Conservation (phyloP, 2,329 filamentous ascomycete species). For the Calonectria ilicicola region DNA sequence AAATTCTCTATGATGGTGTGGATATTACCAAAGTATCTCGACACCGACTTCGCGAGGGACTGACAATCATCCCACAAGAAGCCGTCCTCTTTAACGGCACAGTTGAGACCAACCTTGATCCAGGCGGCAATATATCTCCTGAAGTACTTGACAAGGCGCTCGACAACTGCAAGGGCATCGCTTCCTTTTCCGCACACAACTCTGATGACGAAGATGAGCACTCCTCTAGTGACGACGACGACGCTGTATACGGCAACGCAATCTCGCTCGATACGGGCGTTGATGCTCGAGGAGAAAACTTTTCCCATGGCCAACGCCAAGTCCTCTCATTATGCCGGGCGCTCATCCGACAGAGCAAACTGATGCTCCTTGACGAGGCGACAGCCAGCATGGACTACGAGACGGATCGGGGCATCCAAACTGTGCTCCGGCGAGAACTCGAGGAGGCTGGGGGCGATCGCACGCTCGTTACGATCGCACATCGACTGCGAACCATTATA, state of each 20-base stretch:
- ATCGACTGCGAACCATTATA: conserved; percentile 68
- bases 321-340: conserved; percentile 69
- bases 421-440: conserved; percentile 63
- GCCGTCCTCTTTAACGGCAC: conserved; percentile 68
- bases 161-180: conserved; percentile 71
- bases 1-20: conserved; percentile 67
- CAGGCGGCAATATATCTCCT: conserved; percentile 67
- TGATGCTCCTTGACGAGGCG: conserved; percentile 70
- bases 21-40: conserved; percentile 66
- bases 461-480: conserved; percentile 69
- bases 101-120: conserved; percentile 71
- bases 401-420: conserved; percentile 67
- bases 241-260: conserved; percentile 26
- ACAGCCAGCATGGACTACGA: conserved; percentile 71
- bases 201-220: conserved; percentile 45
- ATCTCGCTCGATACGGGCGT: conserved; percentile 59
- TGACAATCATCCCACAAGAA: conserved; percentile 71
- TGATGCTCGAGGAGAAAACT: conserved; percentile 65
- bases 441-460: conserved; percentile 56
- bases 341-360: conserved; percentile 64
- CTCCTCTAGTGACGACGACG: conserved; percentile 12
- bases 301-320: conserved; percentile 69
- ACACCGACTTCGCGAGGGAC: conserved; percentile 62
- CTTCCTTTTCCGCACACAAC: conserved; percentile 59
- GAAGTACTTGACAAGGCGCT: conserved; percentile 69